Conservation (phyloP, 768 basidiomycete species). For the Gelatoporia subvermispora region DNA sequence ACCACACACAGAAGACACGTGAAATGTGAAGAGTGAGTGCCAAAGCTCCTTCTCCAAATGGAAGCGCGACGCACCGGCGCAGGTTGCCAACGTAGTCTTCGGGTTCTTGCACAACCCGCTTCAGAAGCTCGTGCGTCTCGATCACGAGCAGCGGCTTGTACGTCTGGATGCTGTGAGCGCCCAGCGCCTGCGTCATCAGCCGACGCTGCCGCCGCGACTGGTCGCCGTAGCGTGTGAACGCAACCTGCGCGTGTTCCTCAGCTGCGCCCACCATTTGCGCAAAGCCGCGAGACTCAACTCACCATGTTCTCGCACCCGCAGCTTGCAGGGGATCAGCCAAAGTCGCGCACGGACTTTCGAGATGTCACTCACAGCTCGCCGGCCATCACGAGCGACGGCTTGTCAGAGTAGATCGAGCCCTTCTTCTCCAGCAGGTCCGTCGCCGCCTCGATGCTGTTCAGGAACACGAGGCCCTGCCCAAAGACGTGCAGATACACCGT, state of each 20-base stretch:
- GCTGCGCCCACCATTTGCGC: neutral
- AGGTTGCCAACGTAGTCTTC: constrained; percentile 30
- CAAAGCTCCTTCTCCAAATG: neutral
- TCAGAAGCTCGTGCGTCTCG: constrained; percentile 55
- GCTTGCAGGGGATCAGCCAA: constrained; percentile 14
- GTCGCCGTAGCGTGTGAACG: constrained; percentile 64
- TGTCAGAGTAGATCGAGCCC: constrained; percentile 71
- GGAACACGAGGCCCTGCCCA: constrained; percentile 63
- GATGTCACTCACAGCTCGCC: constrained; percentile 55
- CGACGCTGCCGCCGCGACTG: constrained; percentile 58
- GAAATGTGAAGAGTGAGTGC: constrained; percentile 13
- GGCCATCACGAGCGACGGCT: constrained; percentile 62
- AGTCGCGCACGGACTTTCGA: neutral
- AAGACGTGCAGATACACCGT: constrained; percentile 62
- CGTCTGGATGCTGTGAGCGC: constrained; percentile 42
- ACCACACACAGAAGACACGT: constrained; percentile 37
- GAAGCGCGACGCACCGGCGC: constrained; percentile 22
- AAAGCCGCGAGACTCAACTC: constrained; percentile 12
- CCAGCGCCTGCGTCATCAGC: constrained; percentile 63
- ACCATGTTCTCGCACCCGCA: constrained; percentile 68
- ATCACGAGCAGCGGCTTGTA: constrained; percentile 57
- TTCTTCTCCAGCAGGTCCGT: constrained; percentile 66
- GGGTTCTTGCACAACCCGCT: constrained; percentile 43
- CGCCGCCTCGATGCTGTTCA: constrained; percentile 55
- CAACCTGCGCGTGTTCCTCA: constrained; percentile 35